Conservation (phyloP, 176 grass and related monocot genomes). For the Aegilops longissima region DNA sequence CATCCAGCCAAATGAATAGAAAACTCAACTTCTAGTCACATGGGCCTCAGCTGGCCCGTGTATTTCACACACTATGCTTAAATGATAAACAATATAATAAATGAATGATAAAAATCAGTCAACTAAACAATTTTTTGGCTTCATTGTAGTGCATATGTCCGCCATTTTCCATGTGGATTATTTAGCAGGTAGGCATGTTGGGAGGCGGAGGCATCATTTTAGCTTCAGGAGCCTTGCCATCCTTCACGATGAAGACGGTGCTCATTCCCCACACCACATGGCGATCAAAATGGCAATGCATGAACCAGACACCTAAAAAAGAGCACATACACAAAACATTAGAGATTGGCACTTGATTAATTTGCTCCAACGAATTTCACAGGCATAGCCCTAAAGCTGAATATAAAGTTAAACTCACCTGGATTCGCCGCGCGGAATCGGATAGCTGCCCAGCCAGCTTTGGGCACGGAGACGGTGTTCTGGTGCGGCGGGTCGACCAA, state of each 20-base stretch:
- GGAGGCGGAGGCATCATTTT: conserved; percentile 19
- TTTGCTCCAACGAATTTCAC: no score
- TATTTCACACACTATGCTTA: neutral
- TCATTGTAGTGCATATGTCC: no score
- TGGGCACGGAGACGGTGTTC: conserved; percentile 29
- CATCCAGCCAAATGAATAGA: neutral
- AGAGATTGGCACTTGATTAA: no score
- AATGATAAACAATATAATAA: neutral
- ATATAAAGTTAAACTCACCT: neutral
- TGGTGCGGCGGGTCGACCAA: conserved; percentile 32
- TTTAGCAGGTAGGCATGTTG: conserved; percentile 48
- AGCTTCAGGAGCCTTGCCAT: no score
- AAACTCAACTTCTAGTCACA: neutral
- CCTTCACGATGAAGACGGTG: no score
- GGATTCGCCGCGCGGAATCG: conserved; percentile 9
- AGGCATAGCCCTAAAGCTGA: no score
- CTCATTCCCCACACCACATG: no score
- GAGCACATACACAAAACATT: no score
- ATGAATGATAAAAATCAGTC: neutral
- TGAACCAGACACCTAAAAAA: no score
- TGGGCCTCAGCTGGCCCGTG: neutral
- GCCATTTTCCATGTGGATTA: no score
- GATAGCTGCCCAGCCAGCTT: conserved; percentile 27
- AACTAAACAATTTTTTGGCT: neutral
- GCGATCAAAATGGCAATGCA: no score